Base-by-base conservation (phyloP, 2,329 filamentous ascomycete species). In the Rhynchosporium agropyri region DNA sequence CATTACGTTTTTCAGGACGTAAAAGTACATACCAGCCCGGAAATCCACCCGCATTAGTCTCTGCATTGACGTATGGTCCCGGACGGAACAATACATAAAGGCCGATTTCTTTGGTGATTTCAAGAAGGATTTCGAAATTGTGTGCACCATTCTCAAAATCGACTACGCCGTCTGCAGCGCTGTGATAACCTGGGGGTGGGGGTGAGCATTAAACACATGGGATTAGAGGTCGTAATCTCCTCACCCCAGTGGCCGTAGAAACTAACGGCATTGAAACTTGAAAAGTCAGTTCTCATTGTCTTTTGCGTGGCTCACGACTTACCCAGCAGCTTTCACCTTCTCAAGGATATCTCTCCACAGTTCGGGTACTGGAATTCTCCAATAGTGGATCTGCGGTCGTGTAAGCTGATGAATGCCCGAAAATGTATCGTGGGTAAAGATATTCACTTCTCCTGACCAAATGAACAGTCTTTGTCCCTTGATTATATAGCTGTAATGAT, bases 191-290 rank as follows among this genome's bases (percentile, higher is more conserved):
- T 69, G 12, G 5, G 29, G 20, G 33, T 15, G 49, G 53, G 20
- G 20, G 20, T 63, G 13, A 62, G 49, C 43, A 51, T n/a, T 29
- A 33, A 38, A 36, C 4, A n/a, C 7, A 28, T 20, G 31, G 13
- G n/a, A 38, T 10, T n/a, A 12, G 6, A 79, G 79, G 69, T 89
- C 90, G 5, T 85, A 78, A 1, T 89, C 88, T 2, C 88, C 89
- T 72, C 93, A 8, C 87, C 89, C 91, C 90, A 95, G 69, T 92
- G 84, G 4, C 87, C 80, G 70, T 94, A 94, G 74, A 93, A 91
- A 0, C 89, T 91, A 1, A 92, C 88, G 46, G 85, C 83, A 68
- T 90, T 94, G 77, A 91, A 93, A 2, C 81, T 70, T 28, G 10
- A 28, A 7, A 15, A 3, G 33, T 68, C 15, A 68, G 60, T 33